A percentile compares a stretch with the other conserved stretches of the same genome.
Evolutionary conservation across 139 green algal genomes (phyloP).

Genomic region (Chlamydomonas asymmetrica): DNA sequence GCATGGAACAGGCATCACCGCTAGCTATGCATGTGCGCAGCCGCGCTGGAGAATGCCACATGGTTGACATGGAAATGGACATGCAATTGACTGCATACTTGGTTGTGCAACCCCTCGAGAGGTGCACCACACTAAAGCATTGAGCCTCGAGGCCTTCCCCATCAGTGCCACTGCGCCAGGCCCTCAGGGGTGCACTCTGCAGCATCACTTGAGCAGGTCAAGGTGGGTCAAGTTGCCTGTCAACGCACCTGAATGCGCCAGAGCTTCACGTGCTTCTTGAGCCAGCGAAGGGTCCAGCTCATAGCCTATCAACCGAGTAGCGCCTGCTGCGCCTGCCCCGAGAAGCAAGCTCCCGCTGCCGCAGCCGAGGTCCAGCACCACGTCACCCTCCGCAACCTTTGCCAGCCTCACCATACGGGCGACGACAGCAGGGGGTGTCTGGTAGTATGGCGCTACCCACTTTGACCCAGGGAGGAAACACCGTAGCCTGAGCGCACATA

Average conservation of each 20-base stretch:
- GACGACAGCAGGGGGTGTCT: conserved; percentile 21
- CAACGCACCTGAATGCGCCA: conserved; percentile 26
- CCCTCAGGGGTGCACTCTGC: conserved; percentile 13
- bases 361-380: conserved; percentile 33
- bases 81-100: too few relatives aligned
- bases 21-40: too few relatives aligned
- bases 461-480: conserved; percentile 26
- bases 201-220: conserved; percentile 42
- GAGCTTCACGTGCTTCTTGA: background rate
- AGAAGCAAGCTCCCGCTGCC: conserved; percentile 34
- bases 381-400: background rate
- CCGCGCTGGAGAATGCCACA: too few relatives aligned
- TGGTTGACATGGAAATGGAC: too few relatives aligned
- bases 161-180: background rate
- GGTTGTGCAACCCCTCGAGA: too few relatives aligned
- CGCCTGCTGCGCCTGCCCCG: conserved; percentile 26
- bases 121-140: too few relatives aligned
- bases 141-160: too few relatives aligned
- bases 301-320: conserved; percentile 20
- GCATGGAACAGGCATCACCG: too few relatives aligned
- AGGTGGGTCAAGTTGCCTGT: conserved; percentile 18
- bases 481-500: too few relatives aligned
- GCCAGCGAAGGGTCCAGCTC: conserved; percentile 34
- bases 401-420: conserved; percentile 29
- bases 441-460: conserved; percentile 38